Evolutionary conservation across 2,329 filamentous ascomycete species (phyloP).

Genomic region (Pseudogymnoascus sp.): DNA sequence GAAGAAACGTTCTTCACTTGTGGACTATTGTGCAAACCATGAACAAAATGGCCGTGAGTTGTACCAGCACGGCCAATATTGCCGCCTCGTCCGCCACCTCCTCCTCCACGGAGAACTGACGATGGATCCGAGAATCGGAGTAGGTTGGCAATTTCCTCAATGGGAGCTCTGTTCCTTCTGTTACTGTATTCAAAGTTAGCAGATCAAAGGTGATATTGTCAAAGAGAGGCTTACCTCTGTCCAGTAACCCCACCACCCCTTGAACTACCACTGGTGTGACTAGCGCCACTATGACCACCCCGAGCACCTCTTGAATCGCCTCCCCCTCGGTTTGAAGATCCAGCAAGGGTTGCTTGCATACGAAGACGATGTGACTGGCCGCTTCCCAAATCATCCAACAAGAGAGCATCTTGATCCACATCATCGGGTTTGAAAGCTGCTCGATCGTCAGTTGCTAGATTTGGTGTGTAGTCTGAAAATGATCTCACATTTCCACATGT

Average conservation of each 20-base stretch:
- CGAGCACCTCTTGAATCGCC: not conserved
- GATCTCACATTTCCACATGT: not conserved
- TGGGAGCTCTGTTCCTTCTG: not conserved
- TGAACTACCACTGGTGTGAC: not conserved
- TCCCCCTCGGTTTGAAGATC: not conserved
- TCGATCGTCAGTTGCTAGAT: not conserved
- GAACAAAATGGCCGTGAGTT: not conserved
- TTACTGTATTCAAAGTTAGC: not conserved
- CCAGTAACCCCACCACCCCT: not conserved
- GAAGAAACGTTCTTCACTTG: not conserved
- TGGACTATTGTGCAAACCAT: not conserved
- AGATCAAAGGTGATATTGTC: not conserved
- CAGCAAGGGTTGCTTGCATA: constrained; percentile 1
- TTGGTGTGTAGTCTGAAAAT: not conserved
- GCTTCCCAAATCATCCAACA: not conserved
- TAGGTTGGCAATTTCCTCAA: constrained; percentile 4
- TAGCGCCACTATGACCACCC: not conserved
- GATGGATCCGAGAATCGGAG: not conserved
- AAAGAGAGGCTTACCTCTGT: not conserved
- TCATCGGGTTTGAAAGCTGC: constrained; percentile 8
- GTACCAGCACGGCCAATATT: not conserved
- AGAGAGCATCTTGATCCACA: constrained; percentile 8
- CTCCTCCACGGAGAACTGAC: not conserved
- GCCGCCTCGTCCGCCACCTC: not conserved
- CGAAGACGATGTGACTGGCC: constrained; percentile 10